These are phyloP conservation scores for Esteya vermicola DNA, from an alignment of 2,329 filamentous ascomycete genomes.

Conservation along the genomic window DNA sequence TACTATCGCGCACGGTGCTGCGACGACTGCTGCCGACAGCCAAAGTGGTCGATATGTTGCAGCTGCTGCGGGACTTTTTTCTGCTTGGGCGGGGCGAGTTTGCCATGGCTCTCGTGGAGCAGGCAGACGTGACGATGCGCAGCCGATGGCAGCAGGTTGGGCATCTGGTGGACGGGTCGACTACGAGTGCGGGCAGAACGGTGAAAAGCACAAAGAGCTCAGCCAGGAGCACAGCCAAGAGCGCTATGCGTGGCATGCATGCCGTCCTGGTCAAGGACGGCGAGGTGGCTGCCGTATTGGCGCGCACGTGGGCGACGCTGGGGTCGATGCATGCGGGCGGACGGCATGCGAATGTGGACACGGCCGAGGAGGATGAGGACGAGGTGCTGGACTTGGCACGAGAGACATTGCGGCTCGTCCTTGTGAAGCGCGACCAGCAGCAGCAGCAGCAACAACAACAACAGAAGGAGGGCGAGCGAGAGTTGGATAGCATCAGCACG, in stretches of 20 bases:
- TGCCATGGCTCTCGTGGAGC: slow-evolving; percentile 68
- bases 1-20: slow-evolving; percentile 69
- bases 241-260: slow-evolving; percentile 36
- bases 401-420: slow-evolving; percentile 55
- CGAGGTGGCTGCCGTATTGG: slow-evolving; percentile 65
- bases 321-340: slow-evolving; percentile 53
- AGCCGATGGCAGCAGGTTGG: slow-evolving; percentile 55
- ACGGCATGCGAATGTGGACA: slow-evolving; percentile 49
- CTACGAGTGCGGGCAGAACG: too few relatives aligned
- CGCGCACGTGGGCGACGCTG: slow-evolving; percentile 65
- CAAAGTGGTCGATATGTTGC: slow-evolving; percentile 63
- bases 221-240: neutral
- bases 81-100: slow-evolving; percentile 84
- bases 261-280: slow-evolving; percentile 69
- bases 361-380: slow-evolving; percentile 62
- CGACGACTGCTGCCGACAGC: slow-evolving; percentile 67
- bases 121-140: slow-evolving; percentile 70
- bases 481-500: slow-evolving; percentile 11
- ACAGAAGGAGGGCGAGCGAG: slow-evolving; percentile 15
- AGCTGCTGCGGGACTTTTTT: slow-evolving; percentile 73
- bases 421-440: slow-evolving; percentile 37
- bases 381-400: slow-evolving; percentile 73
- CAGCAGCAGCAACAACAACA: slow-evolving; percentile 15
- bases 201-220: too few relatives aligned
- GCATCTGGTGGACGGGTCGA: slow-evolving; percentile 22